Base-by-base conservation (phyloP, 179 eudicot species). In the Silene coronaria region DNA sequence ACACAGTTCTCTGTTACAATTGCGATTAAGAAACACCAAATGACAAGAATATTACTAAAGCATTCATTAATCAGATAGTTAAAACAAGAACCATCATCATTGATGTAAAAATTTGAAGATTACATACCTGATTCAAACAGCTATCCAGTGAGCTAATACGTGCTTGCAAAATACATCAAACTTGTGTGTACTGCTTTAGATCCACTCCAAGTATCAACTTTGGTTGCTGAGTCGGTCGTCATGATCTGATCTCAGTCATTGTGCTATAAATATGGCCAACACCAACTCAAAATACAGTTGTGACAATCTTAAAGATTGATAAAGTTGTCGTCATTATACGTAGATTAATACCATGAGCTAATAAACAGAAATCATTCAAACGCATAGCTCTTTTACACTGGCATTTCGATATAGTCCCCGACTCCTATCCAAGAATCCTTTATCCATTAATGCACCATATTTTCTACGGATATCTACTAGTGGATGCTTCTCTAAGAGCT, bases 371-470 rank as follows among this genome's bases (percentile, higher is more conserved):
- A 69, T 74, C 59, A 68, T 76, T 67, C 26, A 67, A 38, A 69
- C 73, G 12, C 59, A 23, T 69, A 74, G 71, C 72, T 67, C 79
- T 62, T 19, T 77, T 23, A 27, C 55, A 63, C 42, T 13, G 59
- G 66, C 60, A 80, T 74, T 79, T 77, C 78, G 86, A 81, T 91
- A 84, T 30, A 91, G 57, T 57, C 98, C 98, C 70, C 82, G 81
- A 69, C 97, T 90, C 81, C 93, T 85, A 78, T 84, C 90, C 73
- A 91, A 84, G 76, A 88, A 85, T 34, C 96, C 98, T 79, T 86
- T 65, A 53, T 70, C 82, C 96, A 93, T 91, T 87, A 91, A 71
- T 51, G 74, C 79, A 28, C 77, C 80, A 76, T 80, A 89, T 51
- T 73, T 82, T 67, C 85, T 87, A 87, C 97, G 82, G 65, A 91